A percentile compares a stretch with the other conserved stretches of the same genome.
Conservation (phyloP, 768 basidiomycete species). For the Phanerodontia chrysosporium region DNA sequence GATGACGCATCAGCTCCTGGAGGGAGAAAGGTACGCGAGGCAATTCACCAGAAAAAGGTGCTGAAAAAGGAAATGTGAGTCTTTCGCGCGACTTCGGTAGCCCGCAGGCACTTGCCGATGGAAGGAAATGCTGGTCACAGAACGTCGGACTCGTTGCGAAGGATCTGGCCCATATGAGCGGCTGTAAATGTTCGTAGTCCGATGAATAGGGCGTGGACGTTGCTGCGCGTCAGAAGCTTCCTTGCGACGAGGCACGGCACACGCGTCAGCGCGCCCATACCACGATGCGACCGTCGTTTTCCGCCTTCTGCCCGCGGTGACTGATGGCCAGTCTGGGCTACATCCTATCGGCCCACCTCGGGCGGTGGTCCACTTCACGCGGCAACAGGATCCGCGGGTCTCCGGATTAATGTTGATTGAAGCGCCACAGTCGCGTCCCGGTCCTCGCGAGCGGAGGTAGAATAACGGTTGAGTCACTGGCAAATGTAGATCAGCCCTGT, state of each 20-base stretch:
- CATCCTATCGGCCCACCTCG: not conserved
- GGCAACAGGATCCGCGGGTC: not conserved
- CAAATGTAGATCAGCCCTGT: no score
- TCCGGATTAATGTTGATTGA: not conserved
- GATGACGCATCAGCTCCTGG: no score
- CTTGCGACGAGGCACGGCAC: not conserved
- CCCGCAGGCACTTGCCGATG: not conserved
- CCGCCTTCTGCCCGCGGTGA: not conserved
- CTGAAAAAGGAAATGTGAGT: no score
- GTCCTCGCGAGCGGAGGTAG: no score
- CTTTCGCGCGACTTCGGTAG: no score
- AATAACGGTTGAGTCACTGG: no score
- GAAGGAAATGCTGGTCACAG: no score
- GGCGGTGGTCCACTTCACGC: not conserved
- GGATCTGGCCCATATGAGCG: not conserved
- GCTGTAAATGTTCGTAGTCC: not conserved
- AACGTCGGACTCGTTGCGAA: no score
- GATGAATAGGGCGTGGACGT: not conserved
- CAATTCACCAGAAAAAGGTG: no score
- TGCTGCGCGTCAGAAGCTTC: not conserved
- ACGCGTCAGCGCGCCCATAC: not conserved
- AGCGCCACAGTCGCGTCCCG: no score
- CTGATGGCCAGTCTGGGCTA: not conserved
- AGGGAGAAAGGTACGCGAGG: no score
- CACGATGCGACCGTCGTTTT: not conserved